Evolutionary conservation across 257 asterid genomes (phyloP).

Genomic region (Parsonsia alboflavescens): DNA sequence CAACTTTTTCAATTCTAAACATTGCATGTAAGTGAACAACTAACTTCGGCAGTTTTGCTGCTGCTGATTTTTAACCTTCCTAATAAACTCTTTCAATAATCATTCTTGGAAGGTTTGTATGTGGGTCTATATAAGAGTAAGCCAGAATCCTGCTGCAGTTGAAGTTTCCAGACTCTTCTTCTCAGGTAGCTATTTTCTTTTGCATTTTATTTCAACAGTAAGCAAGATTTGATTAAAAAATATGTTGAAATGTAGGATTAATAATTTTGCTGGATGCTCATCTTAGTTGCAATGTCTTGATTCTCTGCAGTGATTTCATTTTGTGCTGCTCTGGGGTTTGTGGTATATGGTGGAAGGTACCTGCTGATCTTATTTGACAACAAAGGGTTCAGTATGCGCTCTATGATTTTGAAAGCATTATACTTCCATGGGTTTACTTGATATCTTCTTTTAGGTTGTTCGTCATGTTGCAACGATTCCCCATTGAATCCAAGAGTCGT

Average conservation of each 20-base stretch:
- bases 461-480: constrained; percentile 35
- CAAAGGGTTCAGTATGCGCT: background rate
- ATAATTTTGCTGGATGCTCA: background rate
- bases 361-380: background rate
- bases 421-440: background rate
- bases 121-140: constrained; percentile 28
- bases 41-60: background rate
- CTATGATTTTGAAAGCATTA: background rate
- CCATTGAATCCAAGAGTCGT: constrained; percentile 36
- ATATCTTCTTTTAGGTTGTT: constrained; percentile 24
- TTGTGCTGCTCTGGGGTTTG: constrained; percentile 37
- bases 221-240: background rate
- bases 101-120: constrained; percentile 20
- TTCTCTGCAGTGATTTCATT: constrained; percentile 32
- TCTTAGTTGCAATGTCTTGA: background rate
- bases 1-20: background rate
- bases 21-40: background rate
- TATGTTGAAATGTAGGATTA: background rate
- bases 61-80: background rate
- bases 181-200: constrained; percentile 17
- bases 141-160: constrained; percentile 23
- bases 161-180: constrained; percentile 26
- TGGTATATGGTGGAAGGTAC: constrained; percentile 42
- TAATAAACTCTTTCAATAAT: background rate
- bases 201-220: background rate